Evolutionary conservation across 208 protist species (phyloP).

Genomic region (Leishmania tarentolae): DNA sequence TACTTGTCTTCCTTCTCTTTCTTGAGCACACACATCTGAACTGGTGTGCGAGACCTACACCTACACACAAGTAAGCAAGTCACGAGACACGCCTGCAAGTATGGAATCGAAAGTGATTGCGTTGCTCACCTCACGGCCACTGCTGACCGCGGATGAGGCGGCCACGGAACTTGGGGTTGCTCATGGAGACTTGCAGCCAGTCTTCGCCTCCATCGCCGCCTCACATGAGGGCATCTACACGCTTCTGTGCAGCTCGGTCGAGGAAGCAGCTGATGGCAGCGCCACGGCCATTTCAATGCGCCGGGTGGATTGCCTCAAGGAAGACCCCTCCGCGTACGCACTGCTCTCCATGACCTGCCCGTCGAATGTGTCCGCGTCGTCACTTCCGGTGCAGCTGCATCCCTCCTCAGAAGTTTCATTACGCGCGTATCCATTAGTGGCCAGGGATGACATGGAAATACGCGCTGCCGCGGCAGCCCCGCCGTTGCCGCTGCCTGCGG

Average conservation of each 20-base stretch:
- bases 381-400: constrained; percentile 6
- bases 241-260: constrained; percentile 5
- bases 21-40: neutral
- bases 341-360: constrained; percentile 19
- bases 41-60: neutral
- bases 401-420: neutral
- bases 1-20: neutral
- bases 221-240: constrained; percentile 8
- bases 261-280: constrained; percentile 17
- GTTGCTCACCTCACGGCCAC: constrained; percentile 12
- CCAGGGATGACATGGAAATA: constrained; percentile 18
- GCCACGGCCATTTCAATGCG: constrained; percentile 10
- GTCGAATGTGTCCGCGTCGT: neutral
- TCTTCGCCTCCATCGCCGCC: constrained; percentile 12
- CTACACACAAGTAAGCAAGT: neutral
- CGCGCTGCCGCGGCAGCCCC: neutral
- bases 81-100: neutral
- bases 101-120: constrained; percentile 27
- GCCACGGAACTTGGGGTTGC: constrained; percentile 2
- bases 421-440: constrained; percentile 25
- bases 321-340: constrained; percentile 2
- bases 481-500: neutral
- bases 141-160: constrained; percentile 28
- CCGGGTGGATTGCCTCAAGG: neutral
- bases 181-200: neutral